These are phyloP conservation scores for Fraxinus platypoda DNA, from an alignment of 305 asterid genomes.

Conservation along the genomic window DNA sequence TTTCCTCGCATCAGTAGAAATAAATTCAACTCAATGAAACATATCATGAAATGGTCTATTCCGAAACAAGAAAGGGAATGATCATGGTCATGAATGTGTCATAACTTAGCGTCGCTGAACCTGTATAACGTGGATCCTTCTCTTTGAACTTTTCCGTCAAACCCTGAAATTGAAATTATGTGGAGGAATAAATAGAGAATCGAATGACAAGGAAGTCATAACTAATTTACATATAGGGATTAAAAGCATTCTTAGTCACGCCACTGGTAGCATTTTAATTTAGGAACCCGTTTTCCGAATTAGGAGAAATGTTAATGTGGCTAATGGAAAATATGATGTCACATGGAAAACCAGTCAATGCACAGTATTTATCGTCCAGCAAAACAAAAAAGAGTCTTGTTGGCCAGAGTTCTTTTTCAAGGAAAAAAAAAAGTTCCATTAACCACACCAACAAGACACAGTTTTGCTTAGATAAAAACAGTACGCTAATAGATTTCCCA, in stretches of 20 bases:
- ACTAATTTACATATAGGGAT: background rate
- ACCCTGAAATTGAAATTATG: constrained; percentile 50
- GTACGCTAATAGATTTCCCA: background rate
- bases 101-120: constrained; percentile 62
- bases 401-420: background rate
- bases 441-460: background rate
- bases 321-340: background rate
- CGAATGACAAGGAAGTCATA: background rate
- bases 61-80: constrained; percentile 69
- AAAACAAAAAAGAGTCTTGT: background rate
- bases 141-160: constrained; percentile 87
- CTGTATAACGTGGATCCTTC: constrained; percentile 68
- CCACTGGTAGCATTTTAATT: background rate
- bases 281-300: background rate
- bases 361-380: background rate
- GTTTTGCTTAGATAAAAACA: background rate
- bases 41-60: constrained; percentile 30
- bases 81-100: constrained; percentile 74
- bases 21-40: constrained; percentile 11
- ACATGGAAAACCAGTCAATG: background rate
- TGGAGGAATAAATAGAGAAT: background rate
- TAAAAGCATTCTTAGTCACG: background rate
- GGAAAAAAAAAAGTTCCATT: background rate
- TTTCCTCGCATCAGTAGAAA: constrained; percentile 4
- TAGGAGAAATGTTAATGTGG: background rate